Evolutionary conservation across 169 alveolate species (phyloP).

Genomic region (Amoebophrya sp.): DNA sequence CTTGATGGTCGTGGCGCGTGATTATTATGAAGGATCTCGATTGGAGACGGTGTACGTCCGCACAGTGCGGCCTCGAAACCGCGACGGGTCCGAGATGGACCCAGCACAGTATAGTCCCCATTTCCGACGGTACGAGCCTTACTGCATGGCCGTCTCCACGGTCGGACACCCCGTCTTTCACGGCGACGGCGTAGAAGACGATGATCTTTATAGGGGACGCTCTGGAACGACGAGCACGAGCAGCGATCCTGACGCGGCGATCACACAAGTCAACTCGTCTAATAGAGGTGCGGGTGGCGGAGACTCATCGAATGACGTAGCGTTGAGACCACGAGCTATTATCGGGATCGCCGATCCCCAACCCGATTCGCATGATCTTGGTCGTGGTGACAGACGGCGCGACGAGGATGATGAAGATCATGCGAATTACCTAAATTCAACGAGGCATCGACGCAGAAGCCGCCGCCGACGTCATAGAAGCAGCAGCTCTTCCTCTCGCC

Average conservation of each 20-base stretch:
- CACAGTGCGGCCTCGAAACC: background rate
- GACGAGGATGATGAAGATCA: no score
- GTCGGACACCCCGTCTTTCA: background rate
- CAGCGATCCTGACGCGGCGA: no score
- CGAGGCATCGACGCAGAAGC: no score
- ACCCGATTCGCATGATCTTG: no score
- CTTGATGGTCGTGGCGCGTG: background rate
- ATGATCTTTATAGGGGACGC: no score
- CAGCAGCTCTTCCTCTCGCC: no score
- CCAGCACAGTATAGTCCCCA: background rate
- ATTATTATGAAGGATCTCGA: background rate
- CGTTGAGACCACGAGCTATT: background rate
- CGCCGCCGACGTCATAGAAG: no score
- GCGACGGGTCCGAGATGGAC: background rate
- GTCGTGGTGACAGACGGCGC: no score
- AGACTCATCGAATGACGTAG: background rate
- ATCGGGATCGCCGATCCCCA: background rate
- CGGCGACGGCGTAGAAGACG: background rate
- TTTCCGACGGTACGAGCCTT: background rate
- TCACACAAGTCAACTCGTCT: no score
- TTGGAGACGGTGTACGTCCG: background rate
- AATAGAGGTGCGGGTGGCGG: background rate
- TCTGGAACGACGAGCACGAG: no score
- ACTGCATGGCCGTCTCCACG: slow-evolving; percentile 11
- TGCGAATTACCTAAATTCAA: no score